Evolutionary conservation across 2,329 filamentous ascomycete species (phyloP), one percentile per base, ranked within the genome.

Genomic region (Nemania bipapillata): DNA sequence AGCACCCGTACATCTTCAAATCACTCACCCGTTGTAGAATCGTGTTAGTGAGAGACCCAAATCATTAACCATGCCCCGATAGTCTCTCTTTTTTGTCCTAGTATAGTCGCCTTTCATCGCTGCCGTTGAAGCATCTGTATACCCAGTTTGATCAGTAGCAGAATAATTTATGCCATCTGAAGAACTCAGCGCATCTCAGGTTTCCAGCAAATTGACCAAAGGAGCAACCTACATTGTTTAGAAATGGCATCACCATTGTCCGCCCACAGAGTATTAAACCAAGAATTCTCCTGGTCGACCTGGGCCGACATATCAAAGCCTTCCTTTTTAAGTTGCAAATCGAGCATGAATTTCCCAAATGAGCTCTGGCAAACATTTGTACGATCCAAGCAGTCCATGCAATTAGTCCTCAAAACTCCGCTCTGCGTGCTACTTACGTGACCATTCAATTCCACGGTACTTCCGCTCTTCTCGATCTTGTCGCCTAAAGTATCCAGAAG

Each of bases 41-140:
- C 93, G 85, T 28, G 92, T 95, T 49, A 99, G 83, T 0, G 94
- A 97, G 57, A 98, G 84, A 0, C 94, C 93, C 58, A 97, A 89
- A 76, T 99, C 96, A 40, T 95, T 97, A 66, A 99, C 81, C 0
- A 95, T 95, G 2, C 96, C 96, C 1, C 92, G 90, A 75, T 97
- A 96, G 77, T 98, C 92, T 53, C 96, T 89, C 81, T 96, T 97
- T 65, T 91, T 87, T 2, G 94, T 97, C 52, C 96, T 88, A 0
- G 96, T 99, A 77, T 95, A 99, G 79, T 99, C 96, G 8, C 96
- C 96, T 78, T 99, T 99, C 81, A 99, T 89, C 0, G 96, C 96
- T 1, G 94, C 93, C 0, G 96, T 98, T 9, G 94, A 97, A 1
- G 96, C 94, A 79, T 99, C 75, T 77, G 45, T 30, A 42, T 11